These are phyloP conservation scores for Chytriomyces sp. DNA, from an alignment of 192 early-diverging fungal genomes.

Conservation along the genomic window DNA sequence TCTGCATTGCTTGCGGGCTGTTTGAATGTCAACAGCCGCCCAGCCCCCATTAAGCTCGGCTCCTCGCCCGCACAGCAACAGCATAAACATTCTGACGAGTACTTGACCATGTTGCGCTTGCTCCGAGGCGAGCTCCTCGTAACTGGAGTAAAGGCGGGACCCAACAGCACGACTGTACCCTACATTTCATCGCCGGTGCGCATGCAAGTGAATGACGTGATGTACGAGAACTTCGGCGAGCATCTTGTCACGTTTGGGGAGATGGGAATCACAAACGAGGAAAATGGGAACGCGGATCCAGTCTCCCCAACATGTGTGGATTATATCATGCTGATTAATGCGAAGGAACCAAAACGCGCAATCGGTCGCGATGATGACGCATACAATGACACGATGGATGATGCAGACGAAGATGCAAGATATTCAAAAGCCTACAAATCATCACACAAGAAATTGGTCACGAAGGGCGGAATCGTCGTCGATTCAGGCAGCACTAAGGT, in stretches of 20 bases:
- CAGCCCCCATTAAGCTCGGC: slow-evolving; percentile 7
- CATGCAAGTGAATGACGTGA: slow-evolving; percentile 48
- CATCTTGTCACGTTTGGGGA: slow-evolving; percentile 86
- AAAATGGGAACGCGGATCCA: not conserved
- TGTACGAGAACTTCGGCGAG: slow-evolving; percentile 61
- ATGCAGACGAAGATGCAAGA: not conserved
- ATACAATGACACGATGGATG: not conserved
- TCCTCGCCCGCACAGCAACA: not conserved
- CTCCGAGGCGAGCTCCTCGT: slow-evolving; percentile 31
- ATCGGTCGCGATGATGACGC: not conserved
- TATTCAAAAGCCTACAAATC: too few relatives aligned
- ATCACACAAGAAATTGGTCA: not conserved
- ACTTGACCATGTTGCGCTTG: slow-evolving; percentile 31
- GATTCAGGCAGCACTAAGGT: slow-evolving; percentile 18
- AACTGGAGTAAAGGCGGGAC: not conserved
- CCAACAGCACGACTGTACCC: too few relatives aligned
- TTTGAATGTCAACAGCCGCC: slow-evolving; percentile 68
- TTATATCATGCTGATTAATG: not conserved
- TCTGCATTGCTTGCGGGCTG: slow-evolving; percentile 68
- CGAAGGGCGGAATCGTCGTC: not conserved
- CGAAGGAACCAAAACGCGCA: not conserved
- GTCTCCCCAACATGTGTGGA: not conserved
- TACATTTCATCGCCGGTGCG: slow-evolving; percentile 9
- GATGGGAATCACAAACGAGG: slow-evolving; percentile 20
- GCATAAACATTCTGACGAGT: slow-evolving; percentile 40